Evolutionary conservation across 2,329 filamentous ascomycete genomes (phyloP).

Genomic region (Ceratocystis cubensis): DNA sequence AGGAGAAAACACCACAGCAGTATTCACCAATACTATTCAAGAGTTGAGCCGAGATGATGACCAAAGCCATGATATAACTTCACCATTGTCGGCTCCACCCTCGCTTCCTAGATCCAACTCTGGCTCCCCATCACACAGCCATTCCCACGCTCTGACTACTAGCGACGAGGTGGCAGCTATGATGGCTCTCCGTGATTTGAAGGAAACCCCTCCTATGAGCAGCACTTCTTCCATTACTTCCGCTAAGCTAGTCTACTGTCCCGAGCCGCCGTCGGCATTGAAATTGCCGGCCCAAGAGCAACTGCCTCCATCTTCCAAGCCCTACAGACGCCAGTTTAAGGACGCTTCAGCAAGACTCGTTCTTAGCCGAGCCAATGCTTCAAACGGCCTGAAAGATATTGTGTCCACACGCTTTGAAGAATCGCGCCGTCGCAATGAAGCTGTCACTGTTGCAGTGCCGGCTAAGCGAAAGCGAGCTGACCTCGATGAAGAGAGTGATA

Average conservation of each 20-base stretch:
- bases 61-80: background rate
- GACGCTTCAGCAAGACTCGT: background rate
- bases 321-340: constrained; percentile 18
- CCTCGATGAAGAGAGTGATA: background rate
- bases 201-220: constrained; percentile 9
- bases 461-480: constrained; percentile 15
- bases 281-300: background rate
- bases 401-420: constrained; percentile 17
- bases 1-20: background rate
- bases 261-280: constrained; percentile 11
- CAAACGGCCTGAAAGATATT: constrained; percentile 8
- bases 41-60: background rate
- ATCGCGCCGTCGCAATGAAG: constrained; percentile 11
- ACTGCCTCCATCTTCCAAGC: background rate
- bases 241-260: constrained; percentile 13
- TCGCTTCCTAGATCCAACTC: constrained; percentile 13
- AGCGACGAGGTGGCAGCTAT: constrained; percentile 20
- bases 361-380: background rate
- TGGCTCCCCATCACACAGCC: constrained; percentile 8
- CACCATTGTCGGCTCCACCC: constrained; percentile 11
- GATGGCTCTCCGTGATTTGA: constrained; percentile 19
- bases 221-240: background rate
- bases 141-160: constrained; percentile 14
- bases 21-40: background rate
- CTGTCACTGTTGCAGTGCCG: constrained; percentile 15